phyloP scores from a whole-genome alignment of 768 basidiomycete species.

The Calocybe indica region DNA sequence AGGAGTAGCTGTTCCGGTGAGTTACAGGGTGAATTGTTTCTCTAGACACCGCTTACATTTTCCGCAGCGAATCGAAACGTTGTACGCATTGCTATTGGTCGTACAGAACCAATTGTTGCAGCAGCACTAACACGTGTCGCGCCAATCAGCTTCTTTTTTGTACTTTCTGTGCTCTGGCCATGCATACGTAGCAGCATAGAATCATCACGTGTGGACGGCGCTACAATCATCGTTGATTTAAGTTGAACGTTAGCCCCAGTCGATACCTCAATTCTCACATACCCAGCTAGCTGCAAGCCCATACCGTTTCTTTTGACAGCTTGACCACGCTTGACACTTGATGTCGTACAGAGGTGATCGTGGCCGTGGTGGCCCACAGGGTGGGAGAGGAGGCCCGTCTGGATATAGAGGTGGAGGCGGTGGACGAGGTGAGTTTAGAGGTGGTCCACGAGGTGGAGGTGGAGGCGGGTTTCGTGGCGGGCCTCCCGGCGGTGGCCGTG shows the following conservation, averaged over 20 bases:
- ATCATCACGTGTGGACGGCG: too few species aligned
- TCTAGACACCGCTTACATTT: not conserved
- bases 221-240: too few species aligned
- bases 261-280: too few species aligned
- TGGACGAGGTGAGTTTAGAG: constrained; percentile 7
- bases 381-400: constrained; percentile 24
- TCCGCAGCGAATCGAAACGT: constrained; percentile 49
- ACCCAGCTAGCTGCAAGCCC: too few species aligned
- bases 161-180: too few species aligned
- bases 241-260: too few species aligned
- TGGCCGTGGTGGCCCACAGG: constrained; percentile 18
- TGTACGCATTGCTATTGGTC: constrained; percentile 55
- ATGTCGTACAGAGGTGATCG: constrained; percentile 24
- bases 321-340: constrained; percentile 24
- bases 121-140: too few species aligned
- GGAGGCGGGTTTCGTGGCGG: constrained; percentile 22
- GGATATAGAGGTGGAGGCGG: constrained; percentile 20
- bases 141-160: too few species aligned
- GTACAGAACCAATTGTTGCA: constrained; percentile 54
- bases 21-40: constrained; percentile 11
- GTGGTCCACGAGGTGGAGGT: constrained; percentile 11
- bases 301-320: constrained; percentile 19
- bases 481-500: constrained; percentile 23
- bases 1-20: constrained; percentile 44
- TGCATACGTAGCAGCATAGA: too few species aligned